Base-by-base conservation (phyloP, 441 rosid genomes). In the Populus hybrid region DNA sequence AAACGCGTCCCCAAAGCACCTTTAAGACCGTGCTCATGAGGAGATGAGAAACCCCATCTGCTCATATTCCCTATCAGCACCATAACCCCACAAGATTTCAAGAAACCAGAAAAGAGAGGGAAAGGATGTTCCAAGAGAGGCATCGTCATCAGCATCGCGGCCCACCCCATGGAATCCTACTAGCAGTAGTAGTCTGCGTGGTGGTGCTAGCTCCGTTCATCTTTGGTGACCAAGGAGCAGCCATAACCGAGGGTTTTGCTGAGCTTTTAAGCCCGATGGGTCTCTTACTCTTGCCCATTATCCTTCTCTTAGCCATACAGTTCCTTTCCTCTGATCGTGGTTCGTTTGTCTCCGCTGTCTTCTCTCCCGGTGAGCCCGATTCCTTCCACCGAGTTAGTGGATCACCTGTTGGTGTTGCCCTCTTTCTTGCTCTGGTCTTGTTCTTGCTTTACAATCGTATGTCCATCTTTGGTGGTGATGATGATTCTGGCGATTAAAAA, bases 311-410 rank as follows among this genome's bases (percentile, higher is more conserved):
- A 73, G 79, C 89, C 9, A 93, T 95, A 65, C 98, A 91, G 87
- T 95, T 95, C 71, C 91, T 95, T 71, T 95, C 98, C 50, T 95
- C 98, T 10, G 97, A 90, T 40, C 98, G 91, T 9, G 94, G 90
- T 82, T 86, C 97, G 3, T 85, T 92, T 35, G 85, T 92, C 38
- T 82, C 91, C 65, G 11, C 86, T 63, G 69, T 91, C 78, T 90
- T 90, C 89, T 86, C 91, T 26, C 82, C 96, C 7, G 98, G 96
- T 2, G 92, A 90, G 66, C 98, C 98, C 0, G 94, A 92, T 72
- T 76, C 92, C 38, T 88, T 95, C 70, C 99, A 95, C 88, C 89
- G 97, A 0, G 91, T 85, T 72, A 87, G 94, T 5, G 97, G 99
- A 11, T 93, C 98, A 23, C 98, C 99, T 0, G 84, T 95, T 2